phyloP scores from a whole-genome alignment of 495 filamentous ascomycete genomes.

The Penicillium steckii region DNA sequence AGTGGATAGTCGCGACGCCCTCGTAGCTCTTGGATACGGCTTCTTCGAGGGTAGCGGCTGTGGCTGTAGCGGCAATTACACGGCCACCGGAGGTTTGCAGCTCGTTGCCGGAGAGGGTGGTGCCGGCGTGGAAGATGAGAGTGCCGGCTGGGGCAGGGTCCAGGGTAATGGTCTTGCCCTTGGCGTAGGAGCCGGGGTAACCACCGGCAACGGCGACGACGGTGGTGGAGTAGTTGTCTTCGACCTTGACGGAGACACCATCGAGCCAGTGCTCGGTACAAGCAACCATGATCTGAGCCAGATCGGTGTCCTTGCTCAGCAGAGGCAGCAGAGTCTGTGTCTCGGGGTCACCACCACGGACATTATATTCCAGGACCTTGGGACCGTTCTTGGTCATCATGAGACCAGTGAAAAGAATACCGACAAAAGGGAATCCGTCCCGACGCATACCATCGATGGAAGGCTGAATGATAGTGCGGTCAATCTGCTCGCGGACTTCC shows the following conservation, averaged over 20 bases:
- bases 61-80: slow-evolving; percentile 86
- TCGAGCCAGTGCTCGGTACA: slow-evolving; percentile 76
- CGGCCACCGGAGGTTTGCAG: slow-evolving; percentile 80
- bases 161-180: slow-evolving; percentile 73
- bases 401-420: slow-evolving; percentile 89
- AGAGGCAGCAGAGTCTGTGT: slow-evolving; percentile 89
- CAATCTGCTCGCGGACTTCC: slow-evolving; percentile 70
- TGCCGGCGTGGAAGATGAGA: slow-evolving; percentile 92
- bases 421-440: slow-evolving; percentile 76
- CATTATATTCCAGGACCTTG: slow-evolving; percentile 94
- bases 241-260: slow-evolving; percentile 64
- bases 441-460: slow-evolving; percentile 85
- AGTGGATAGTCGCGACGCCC: slow-evolving; percentile 75
- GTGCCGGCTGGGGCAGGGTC: slow-evolving; percentile 49
- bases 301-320: slow-evolving; percentile 74
- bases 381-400: slow-evolving; percentile 91
- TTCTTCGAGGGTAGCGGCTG: slow-evolving; percentile 68
- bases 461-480: slow-evolving; percentile 80
- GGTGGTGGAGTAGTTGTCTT: slow-evolving; percentile 72
- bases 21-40: slow-evolving; percentile 83
- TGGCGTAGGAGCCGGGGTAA: slow-evolving; percentile 88
- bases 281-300: slow-evolving; percentile 87
- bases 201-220: slow-evolving; percentile 92
- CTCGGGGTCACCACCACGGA: slow-evolving; percentile 94
- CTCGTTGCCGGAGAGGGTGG: slow-evolving; percentile 57